Evolutionary conservation across 1,284 basidiomycete genomes (phyloP), one percentile per base, ranked within the genome.

Genomic region (Erythrobasidium hasegawianum): DNA sequence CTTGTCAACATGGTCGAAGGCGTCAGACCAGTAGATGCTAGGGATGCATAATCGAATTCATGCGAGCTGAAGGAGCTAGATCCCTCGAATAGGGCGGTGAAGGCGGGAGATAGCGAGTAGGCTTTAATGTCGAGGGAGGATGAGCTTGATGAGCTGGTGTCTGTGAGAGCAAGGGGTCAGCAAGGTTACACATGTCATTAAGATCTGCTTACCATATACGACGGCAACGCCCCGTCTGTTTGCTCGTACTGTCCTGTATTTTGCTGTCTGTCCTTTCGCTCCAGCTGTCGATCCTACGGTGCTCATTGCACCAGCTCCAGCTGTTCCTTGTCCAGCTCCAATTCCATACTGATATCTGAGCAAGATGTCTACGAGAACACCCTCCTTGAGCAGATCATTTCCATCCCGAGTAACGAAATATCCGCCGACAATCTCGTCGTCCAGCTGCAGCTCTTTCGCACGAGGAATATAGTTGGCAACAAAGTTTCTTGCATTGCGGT

Each of bases 361-460:
- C 54, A 96, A 80, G n/a, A 85, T 85, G 76, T 92, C 89, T 74
- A 87, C 89, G 79, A 90, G 87, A 79, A 95, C 97, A n/a, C 91
- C 91, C 43, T 92, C 91, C 58, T 91, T 83, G 18, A 87, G 85
- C 43, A 74, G 68, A 57, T 74, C 67, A 66, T 74, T 74, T 24
- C 74, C 72, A 68, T 75, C 73, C 66, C 72, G 73, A 53, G 87
- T 90, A 53, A 88, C 88, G 77, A 96, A 91, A 82, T 99, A 99
- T 79, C 97, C 92, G 50, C 96, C 96, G 65, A 98, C 90, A 55
- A 96, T 85, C 73, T 89, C 92, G 77, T 95, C 93, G 75, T 97
- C 94, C 61, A 88, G 86, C 77, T 92, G 89, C 68, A 97, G 91
- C 77, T 97, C 90, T 75, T 89, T 87, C 75, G 95, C 80, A 45